Evolutionary conservation across 352 stramenopile species (phyloP).

Genomic region (Globisporangium megalacanthum): DNA sequence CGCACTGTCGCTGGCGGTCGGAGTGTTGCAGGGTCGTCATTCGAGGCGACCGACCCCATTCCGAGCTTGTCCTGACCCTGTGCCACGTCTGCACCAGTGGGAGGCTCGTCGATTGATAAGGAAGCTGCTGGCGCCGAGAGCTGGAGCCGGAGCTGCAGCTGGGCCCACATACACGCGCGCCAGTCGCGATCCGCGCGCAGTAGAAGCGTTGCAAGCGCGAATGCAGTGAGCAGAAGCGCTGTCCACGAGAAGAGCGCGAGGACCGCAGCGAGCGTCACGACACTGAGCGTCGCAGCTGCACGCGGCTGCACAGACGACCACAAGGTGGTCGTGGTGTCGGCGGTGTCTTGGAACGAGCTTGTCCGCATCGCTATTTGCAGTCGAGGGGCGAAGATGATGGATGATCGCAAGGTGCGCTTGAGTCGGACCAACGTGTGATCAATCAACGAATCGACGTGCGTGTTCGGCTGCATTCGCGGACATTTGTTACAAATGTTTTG

Average conservation of each 20-base stretch:
- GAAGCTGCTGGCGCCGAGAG: background rate
- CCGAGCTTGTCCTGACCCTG: background rate
- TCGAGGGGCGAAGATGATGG: too few relatives aligned
- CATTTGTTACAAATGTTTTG: too few relatives aligned
- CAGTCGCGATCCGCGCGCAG: background rate
- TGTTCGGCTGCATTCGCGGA: too few relatives aligned
- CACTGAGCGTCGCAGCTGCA: background rate
- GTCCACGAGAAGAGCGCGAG: slow-evolving; percentile 3
- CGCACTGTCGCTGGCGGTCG: background rate
- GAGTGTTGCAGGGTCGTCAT: background rate
- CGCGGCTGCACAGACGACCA: background rate
- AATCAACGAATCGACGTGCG: too few relatives aligned
- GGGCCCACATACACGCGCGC: background rate
- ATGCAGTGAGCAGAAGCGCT: slow-evolving; percentile 1
- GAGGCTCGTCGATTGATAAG: background rate
- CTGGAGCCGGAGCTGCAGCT: slow-evolving; percentile 4
- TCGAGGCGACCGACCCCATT: background rate
- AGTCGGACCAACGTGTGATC: too few relatives aligned
- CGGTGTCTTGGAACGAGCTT: too few relatives aligned
- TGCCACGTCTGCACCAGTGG: background rate
- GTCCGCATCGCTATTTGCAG: too few relatives aligned
- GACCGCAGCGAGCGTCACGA: slow-evolving; percentile 5
- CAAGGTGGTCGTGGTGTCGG: too few relatives aligned
- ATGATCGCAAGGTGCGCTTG: too few relatives aligned
- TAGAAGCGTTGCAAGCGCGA: background rate